Conservation (phyloP, 805 yeast species). For the Isabelozyma rhagii region DNA sequence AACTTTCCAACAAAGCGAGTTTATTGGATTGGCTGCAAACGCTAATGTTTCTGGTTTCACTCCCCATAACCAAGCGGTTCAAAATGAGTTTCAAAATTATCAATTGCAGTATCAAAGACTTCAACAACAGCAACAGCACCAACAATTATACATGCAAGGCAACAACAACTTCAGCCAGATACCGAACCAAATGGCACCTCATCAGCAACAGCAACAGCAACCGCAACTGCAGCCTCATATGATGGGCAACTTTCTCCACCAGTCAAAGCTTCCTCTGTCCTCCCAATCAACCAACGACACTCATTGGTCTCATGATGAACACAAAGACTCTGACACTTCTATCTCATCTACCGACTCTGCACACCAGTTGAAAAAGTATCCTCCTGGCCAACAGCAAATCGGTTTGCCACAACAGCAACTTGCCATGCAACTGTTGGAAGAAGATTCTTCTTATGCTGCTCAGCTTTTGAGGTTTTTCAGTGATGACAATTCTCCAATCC, state of each 20-base stretch:
- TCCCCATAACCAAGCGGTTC: conserved; percentile 13
- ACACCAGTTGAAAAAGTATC: conserved; percentile 1
- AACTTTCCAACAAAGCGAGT: conserved; percentile 20
- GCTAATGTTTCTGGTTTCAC: conserved; percentile 6
- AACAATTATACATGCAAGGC: conserved; percentile 1
- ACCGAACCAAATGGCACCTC: conserved; percentile 1
- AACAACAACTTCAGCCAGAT: background rate
- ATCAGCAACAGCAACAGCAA: conserved; percentile 7
- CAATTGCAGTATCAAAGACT: conserved; percentile 23
- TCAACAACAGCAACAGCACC: conserved; percentile 20
- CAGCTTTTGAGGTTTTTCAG: conserved; percentile 41
- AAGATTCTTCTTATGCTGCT: conserved; percentile 38
- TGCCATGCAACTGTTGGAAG: conserved; percentile 48
- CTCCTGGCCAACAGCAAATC: conserved; percentile 2
- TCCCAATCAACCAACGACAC: conserved; percentile 44
- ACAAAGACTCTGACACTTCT: conserved; percentile 41
- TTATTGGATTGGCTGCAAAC: conserved; percentile 9
- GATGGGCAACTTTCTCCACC: conserved; percentile 10
- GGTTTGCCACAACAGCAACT: background rate
- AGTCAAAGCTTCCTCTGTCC: conserved; percentile 16
- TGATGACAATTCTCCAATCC: conserved; percentile 47
- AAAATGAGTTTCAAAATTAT: conserved; percentile 19
- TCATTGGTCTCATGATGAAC: conserved; percentile 43
- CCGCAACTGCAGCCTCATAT: conserved; percentile 21
- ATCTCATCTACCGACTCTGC: conserved; percentile 24